Conservation (phyloP, 495 filamentous ascomycete species). For the Aspergillus taichungensis region DNA sequence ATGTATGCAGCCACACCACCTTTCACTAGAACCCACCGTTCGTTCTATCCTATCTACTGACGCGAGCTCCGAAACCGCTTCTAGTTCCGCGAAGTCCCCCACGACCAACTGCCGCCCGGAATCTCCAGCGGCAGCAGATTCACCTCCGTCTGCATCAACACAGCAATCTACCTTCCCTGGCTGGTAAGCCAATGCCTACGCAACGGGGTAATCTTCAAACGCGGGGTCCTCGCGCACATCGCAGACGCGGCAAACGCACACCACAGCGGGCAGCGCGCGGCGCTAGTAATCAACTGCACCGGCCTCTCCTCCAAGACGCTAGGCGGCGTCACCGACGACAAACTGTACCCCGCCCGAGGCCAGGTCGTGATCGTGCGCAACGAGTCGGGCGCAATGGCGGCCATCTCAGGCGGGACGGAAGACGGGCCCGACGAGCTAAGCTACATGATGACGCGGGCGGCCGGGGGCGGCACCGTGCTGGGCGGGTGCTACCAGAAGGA, state of each 20-base stretch:
- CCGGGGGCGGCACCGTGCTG: constrained; percentile 68
- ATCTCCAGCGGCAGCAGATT: constrained; percentile 63
- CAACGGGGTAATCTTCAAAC: constrained; percentile 56
- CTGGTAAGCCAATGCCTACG: constrained; percentile 66
- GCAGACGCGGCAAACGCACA: constrained; percentile 58
- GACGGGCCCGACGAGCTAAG: constrained; percentile 70
- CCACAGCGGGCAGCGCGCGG: constrained; percentile 51
- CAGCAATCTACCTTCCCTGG: constrained; percentile 78
- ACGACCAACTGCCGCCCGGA: constrained; percentile 47
- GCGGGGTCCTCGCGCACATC: constrained; percentile 58
- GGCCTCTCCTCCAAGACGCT: constrained; percentile 65
- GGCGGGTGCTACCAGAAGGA: constrained; percentile 81
- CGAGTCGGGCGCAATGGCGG: constrained; percentile 60
- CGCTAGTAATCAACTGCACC: constrained; percentile 80
- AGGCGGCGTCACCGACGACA: constrained; percentile 73
- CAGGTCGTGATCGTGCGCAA: constrained; percentile 89
- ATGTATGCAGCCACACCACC: constrained; percentile 36
- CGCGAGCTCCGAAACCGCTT: background rate
- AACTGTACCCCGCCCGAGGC: constrained; percentile 69
- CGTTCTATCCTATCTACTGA: no score
- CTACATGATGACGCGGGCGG: constrained; percentile 89
- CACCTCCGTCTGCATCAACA: constrained; percentile 86
- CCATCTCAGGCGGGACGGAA: constrained; percentile 60
- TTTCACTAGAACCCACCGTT: no score
- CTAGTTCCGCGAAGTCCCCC: constrained; percentile 48